These are phyloP conservation scores for Aureobasidium melanogenum DNA, from an alignment of 2,329 filamentous ascomycete species.

Conservation along the genomic window DNA sequence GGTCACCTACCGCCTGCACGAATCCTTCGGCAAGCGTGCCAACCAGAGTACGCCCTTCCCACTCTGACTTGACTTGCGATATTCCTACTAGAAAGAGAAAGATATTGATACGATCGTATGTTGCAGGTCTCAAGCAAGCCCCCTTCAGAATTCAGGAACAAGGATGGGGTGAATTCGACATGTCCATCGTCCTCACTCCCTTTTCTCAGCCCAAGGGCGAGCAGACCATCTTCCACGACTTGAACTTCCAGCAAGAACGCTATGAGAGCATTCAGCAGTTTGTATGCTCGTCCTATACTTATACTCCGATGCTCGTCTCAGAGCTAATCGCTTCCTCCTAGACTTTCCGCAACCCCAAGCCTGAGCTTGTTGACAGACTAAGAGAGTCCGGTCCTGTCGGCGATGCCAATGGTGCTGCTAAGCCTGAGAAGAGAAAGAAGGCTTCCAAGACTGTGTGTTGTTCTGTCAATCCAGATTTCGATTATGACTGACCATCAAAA, in stretches of 20 bases:
- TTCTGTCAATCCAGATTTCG: neutral
- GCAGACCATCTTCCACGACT: constrained; percentile 70
- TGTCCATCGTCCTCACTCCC: constrained; percentile 74
- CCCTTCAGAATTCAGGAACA: constrained; percentile 89
- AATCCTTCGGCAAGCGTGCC: constrained; percentile 75
- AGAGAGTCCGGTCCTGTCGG: constrained; percentile 72
- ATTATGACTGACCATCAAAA: neutral
- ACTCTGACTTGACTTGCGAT: neutral
- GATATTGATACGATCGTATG: neutral
- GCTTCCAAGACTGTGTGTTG: constrained; percentile 17
- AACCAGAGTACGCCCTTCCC: constrained; percentile 60
- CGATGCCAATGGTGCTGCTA: constrained; percentile 52
- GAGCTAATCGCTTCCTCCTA: constrained; percentile 22
- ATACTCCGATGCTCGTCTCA: neutral
- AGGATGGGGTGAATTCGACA: constrained; percentile 98
- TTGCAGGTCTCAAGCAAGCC: constrained; percentile 64
- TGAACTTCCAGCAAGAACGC: constrained; percentile 74
- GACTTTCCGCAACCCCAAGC: constrained; percentile 87
- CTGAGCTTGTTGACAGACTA: constrained; percentile 68
- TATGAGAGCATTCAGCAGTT: constrained; percentile 80
- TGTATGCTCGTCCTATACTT: constrained; percentile 36
- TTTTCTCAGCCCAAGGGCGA: constrained; percentile 69
- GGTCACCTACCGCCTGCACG: constrained; percentile 86
- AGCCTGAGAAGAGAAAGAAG: constrained; percentile 63
- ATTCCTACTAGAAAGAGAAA: neutral